These are phyloP conservation scores for Apiotrichum gracile DNA, from an alignment of 1,284 basidiomycete species.

Conservation along the genomic window DNA sequence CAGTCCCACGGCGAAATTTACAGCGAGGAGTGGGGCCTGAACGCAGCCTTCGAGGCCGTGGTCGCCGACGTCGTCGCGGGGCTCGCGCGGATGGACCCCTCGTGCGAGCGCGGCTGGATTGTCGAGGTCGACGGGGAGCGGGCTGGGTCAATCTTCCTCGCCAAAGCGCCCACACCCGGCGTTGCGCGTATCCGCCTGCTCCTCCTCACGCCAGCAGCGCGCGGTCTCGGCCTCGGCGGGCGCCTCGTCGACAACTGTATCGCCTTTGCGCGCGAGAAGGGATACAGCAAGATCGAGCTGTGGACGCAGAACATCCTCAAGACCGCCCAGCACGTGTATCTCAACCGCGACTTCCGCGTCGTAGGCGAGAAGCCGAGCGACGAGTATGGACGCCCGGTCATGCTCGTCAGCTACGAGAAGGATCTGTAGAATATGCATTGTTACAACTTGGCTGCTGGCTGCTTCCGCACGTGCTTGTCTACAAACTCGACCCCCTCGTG, in stretches of 20 bases:
- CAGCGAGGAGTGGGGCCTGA: slow-evolving; percentile 4
- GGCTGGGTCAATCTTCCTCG: slow-evolving; percentile 8
- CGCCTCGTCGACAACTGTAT: slow-evolving; percentile 10
- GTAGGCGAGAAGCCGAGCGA: neutral
- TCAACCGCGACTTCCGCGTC: slow-evolving; percentile 7
- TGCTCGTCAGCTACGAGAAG: slow-evolving; percentile 5
- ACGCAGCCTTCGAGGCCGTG: slow-evolving; percentile 6
- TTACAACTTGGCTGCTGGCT: neutral
- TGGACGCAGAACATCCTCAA: slow-evolving; percentile 12
- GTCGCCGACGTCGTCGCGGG: slow-evolving; percentile 3
- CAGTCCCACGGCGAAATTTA: slow-evolving; percentile 9
- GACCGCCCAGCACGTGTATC: slow-evolving; percentile 10
- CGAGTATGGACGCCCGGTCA: neutral
- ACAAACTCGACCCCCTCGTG: neutral
- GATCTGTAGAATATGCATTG: neutral
- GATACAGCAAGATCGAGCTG: slow-evolving; percentile 9
- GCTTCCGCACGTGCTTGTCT: neutral
- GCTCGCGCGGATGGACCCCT: neutral
- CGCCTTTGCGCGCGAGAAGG: slow-evolving; percentile 2
- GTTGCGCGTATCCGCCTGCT: slow-evolving; percentile 12
- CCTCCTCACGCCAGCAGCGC: neutral
- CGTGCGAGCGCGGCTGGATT: slow-evolving; percentile 8
- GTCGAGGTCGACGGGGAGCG: slow-evolving; percentile 9
- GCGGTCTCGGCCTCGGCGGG: slow-evolving; percentile 8
- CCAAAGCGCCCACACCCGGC: neutral